These are phyloP conservation scores for Erodium chrysanthum DNA, from an alignment of 441 rosid species.

Conservation along the genomic window DNA sequence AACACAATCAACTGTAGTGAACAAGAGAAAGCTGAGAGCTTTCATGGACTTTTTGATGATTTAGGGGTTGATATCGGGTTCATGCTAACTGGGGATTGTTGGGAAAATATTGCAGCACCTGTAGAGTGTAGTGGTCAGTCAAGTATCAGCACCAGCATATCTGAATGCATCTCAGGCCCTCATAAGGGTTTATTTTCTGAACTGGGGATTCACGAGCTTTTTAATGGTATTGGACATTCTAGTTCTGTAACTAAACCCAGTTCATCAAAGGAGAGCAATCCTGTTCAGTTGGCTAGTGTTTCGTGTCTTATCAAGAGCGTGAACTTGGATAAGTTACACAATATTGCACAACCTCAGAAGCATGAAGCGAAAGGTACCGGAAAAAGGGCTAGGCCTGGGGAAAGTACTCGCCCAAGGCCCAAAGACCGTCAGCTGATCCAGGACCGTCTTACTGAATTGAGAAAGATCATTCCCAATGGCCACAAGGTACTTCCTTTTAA, in stretches of 20 bases:
- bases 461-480: conserved; percentile 76
- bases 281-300: conserved; percentile 9
- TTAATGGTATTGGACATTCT: not conserved
- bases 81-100: conserved; percentile 21
- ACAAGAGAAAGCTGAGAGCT: conserved; percentile 5
- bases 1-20: conserved; percentile 8
- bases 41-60: conserved; percentile 33
- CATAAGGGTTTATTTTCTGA: conserved; percentile 62
- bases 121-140: too few relatives aligned
- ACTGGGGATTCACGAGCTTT: conserved; percentile 53
- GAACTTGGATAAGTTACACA: not conserved
- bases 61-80: conserved; percentile 25
- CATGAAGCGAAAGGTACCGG: conserved; percentile 35
- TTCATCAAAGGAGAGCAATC: conserved; percentile 16
- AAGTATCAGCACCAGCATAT: conserved; percentile 7
- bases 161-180: conserved; percentile 31
- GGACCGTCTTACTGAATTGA: conserved; percentile 78
- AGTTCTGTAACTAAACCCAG: too few relatives aligned
- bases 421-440: conserved; percentile 95
- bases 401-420: conserved; percentile 77
- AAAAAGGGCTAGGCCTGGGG: conserved; percentile 77
- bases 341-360: conserved; percentile 31
- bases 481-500: conserved; percentile 45
- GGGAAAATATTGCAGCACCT: conserved; percentile 25
- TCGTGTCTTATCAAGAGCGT: conserved; percentile 29